phyloP scores from a whole-genome alignment of 208 protist species.

The Blastocrithidia nonstop region DNA sequence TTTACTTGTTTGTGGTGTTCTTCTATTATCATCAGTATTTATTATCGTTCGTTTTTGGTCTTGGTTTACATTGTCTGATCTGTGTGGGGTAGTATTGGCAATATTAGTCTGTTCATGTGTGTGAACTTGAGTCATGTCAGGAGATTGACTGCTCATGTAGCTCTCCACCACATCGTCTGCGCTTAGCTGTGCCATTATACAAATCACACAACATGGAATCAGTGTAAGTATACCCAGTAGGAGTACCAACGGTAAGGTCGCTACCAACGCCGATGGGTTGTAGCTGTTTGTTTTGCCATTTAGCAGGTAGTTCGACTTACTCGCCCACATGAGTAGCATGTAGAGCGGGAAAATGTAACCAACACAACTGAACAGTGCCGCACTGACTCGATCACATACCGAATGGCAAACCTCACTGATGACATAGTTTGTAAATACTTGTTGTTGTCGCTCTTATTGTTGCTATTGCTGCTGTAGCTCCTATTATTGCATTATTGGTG shows the following conservation, averaged over 20 bases:
- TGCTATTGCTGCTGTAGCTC: background rate
- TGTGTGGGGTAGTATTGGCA: too few relatives aligned
- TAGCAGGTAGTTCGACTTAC: constrained; percentile 25
- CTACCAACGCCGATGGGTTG: constrained; percentile 19
- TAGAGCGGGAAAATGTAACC: constrained; percentile 25
- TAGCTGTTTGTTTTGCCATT: constrained; percentile 10
- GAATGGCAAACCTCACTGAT: background rate
- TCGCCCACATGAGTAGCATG: constrained; percentile 32
- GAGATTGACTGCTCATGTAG: too few relatives aligned
- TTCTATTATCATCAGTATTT: too few relatives aligned
- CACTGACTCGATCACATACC: background rate
- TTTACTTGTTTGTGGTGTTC: too few relatives aligned
- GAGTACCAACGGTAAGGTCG: constrained; percentile 23
- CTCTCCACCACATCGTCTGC: too few relatives aligned
- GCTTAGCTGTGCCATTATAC: constrained; percentile 5
- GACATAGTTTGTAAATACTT: background rate
- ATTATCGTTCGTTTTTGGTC: too few relatives aligned
- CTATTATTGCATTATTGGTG: background rate
- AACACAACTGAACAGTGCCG: background rate
- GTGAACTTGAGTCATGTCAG: too few relatives aligned
- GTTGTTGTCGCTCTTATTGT: background rate
- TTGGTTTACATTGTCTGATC: too few relatives aligned
- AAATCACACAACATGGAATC: constrained; percentile 9
- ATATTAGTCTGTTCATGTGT: too few relatives aligned
- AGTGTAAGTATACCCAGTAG: constrained; percentile 10